Conservation (phyloP, 2,329 filamentous ascomycete species). For the Remersonia thermophila region DNA sequence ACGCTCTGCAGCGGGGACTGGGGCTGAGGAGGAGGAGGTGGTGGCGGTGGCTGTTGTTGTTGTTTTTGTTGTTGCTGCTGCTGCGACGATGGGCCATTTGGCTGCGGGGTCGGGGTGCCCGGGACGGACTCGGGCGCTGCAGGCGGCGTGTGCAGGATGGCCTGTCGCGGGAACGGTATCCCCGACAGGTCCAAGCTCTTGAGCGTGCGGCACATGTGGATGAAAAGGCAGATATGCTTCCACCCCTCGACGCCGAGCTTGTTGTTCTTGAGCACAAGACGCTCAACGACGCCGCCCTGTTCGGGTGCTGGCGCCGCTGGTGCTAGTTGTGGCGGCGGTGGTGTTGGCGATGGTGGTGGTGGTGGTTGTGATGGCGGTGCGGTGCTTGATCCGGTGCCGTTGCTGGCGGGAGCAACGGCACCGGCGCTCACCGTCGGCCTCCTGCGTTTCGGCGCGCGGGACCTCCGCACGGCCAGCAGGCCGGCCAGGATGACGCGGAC, state of each 20-base stretch:
- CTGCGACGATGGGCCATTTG: too few species aligned
- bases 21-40: too few species aligned
- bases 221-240: constrained; percentile 80
- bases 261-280: constrained; percentile 82
- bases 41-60: too few species aligned
- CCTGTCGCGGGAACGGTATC: constrained; percentile 55
- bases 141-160: not conserved
- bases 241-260: constrained; percentile 80
- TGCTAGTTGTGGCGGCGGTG: too few species aligned
- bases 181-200: constrained; percentile 79
- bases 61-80: too few species aligned
- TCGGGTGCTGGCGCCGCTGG: constrained; percentile 18
- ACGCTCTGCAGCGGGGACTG: constrained; percentile 41
- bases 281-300: constrained; percentile 67
- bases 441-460: constrained; percentile 35
- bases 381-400: too few species aligned
- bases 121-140: constrained; percentile 1
- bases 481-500: constrained; percentile 78
- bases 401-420: constrained; percentile 23
- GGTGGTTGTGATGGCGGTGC: too few species aligned
- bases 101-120: constrained; percentile 1
- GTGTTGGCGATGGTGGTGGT: too few species aligned
- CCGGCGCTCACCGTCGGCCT: constrained; percentile 30
- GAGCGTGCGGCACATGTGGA: constrained; percentile 79
- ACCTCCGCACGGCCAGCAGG: constrained; percentile 62